Conservation (phyloP, 768 basidiomycete genomes). For the Trichaptum fuscoviolaceum region DNA sequence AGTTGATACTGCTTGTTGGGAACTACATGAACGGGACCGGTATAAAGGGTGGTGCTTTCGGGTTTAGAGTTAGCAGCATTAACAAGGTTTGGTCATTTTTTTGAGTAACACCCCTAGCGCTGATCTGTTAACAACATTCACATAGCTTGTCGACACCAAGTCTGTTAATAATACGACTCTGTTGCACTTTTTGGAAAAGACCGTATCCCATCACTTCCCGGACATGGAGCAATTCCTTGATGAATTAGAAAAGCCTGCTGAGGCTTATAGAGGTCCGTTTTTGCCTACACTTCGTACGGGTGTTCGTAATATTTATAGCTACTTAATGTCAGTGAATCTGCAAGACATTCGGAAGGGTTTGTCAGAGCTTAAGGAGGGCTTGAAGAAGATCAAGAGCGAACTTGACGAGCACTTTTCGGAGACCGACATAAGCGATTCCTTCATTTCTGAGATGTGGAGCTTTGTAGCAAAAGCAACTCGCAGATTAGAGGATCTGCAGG, state of each 20-base stretch:
- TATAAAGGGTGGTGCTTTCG: constrained; percentile 93
- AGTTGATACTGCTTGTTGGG: constrained; percentile 91
- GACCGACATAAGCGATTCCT: constrained; percentile 64
- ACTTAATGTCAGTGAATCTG: constrained; percentile 58
- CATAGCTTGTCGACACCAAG: constrained; percentile 93
- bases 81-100: constrained; percentile 65
- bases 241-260: constrained; percentile 83
- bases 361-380: constrained; percentile 63
- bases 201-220: constrained; percentile 81
- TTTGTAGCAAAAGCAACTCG: constrained; percentile 74
- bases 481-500: constrained; percentile 77
- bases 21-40: constrained; percentile 99
- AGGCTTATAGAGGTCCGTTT: constrained; percentile 80
- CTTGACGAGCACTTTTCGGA: constrained; percentile 76
- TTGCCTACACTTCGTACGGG: constrained; percentile 1
- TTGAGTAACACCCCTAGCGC: background rate
- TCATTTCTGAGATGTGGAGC: constrained; percentile 87
- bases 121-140: constrained; percentile 1
- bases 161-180: constrained; percentile 91
- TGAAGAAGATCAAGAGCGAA: constrained; percentile 78
- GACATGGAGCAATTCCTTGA: constrained; percentile 84
- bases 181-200: constrained; percentile 89
- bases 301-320: constrained; percentile 11
- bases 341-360: constrained; percentile 80
- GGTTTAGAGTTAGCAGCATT: constrained; percentile 95